A percentile compares a stretch with the other conserved stretches of the same genome.
Conservation (phyloP, 208 protist species). For the Trypanosoma conorhini region DNA sequence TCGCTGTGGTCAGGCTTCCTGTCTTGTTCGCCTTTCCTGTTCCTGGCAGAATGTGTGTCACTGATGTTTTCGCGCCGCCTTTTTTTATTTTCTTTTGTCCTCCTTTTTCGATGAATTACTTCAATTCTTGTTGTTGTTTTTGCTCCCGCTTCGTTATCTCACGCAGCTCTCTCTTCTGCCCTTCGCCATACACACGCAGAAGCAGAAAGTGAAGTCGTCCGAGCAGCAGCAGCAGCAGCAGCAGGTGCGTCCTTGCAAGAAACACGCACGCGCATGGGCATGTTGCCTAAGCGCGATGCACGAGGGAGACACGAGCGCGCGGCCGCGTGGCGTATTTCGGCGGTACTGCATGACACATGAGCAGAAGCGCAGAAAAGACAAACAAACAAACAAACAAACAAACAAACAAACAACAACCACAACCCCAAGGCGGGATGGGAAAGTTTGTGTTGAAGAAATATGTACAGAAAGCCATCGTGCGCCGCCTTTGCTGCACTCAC, state of each 20-base stretch:
- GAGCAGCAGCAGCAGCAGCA: background rate
- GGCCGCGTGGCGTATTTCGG: too few relatives aligned
- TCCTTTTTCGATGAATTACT: too few relatives aligned
- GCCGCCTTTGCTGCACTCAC: too few relatives aligned
- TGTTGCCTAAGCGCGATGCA: background rate
- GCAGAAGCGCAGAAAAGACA: background rate
- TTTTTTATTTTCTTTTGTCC: too few relatives aligned
- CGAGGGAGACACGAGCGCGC: background rate
- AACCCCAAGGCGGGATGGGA: too few relatives aligned
- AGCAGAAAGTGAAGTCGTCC: background rate
- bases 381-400: background rate
- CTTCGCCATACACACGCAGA: conserved; percentile 1
- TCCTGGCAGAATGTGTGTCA: background rate
- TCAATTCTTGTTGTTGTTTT: background rate
- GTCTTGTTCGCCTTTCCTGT: background rate
- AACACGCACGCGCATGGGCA: background rate
- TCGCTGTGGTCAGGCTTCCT: background rate
- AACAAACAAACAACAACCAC: too few relatives aligned
- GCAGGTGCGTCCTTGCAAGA: background rate
- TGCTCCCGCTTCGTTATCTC: background rate
- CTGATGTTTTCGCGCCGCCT: background rate
- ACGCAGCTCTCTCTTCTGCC: background rate
- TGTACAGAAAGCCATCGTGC: background rate
- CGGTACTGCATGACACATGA: background rate
- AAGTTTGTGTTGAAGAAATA: too few relatives aligned